A percentile compares a stretch with the other conserved stretches of the same genome.
These are phyloP conservation scores for Glycine latifolia DNA, from an alignment of 306 rosid genomes.

Conservation along the genomic window DNA sequence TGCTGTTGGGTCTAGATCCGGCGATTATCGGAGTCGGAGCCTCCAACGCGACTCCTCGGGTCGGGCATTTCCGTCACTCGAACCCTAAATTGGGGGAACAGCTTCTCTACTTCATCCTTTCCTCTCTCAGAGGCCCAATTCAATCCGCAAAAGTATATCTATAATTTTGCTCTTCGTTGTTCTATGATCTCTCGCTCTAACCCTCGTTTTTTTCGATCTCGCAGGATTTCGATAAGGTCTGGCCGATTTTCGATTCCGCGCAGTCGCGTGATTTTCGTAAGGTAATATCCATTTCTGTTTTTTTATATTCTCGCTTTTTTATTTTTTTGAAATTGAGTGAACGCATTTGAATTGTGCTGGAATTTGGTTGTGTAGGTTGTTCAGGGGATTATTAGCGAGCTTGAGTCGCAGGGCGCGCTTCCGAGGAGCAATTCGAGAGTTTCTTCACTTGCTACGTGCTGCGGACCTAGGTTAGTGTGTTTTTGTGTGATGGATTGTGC, in stretches of 20 bases:
- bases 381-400: conserved; percentile 97
- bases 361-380: conserved; percentile 64
- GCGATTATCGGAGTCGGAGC: conserved; percentile 88
- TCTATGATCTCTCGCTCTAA: conserved; percentile 33
- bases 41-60: conserved; percentile 83
- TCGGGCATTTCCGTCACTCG: conserved; percentile 95
- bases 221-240: conserved; percentile 98
- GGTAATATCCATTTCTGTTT: conserved; percentile 53
- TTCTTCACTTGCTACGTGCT: conserved; percentile 97
- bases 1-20: conserved; percentile 97
- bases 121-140: conserved; percentile 92
- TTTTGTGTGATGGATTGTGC: not conserved
- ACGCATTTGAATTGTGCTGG: conserved; percentile 34
- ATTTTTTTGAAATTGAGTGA: conserved; percentile 28
- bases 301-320: not conserved
- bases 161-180: not conserved
- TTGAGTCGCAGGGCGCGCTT: conserved; percentile 98
- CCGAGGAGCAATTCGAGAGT: conserved; percentile 98
- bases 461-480: conserved; percentile 93
- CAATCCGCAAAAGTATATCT: conserved; percentile 84
- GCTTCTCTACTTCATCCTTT: conserved; percentile 91
- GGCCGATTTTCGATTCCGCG: conserved; percentile 98
- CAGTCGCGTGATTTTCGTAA: conserved; percentile 96
- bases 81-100: conserved; percentile 99
- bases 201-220: conserved; percentile 44